Evolutionary conservation across 805 yeast genomes (phyloP), one percentile per base, ranked within the genome.

Genomic region (Sporopachydermia lactativora): DNA sequence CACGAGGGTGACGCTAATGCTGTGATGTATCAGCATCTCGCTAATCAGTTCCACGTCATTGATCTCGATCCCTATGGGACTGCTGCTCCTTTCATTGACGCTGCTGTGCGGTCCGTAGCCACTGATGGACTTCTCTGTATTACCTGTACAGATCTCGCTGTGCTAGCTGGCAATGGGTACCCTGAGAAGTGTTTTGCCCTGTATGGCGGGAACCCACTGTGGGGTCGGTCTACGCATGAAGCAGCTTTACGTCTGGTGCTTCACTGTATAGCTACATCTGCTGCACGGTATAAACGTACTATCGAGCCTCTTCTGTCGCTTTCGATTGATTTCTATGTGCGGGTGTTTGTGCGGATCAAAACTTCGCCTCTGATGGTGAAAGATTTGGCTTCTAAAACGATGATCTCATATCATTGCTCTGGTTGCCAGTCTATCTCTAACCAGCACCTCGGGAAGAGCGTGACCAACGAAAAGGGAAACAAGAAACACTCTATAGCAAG

Each of bases 31-130:
- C 53, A 61, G 43, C 55, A 61, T 52, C 46, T 60, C 60, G 51
- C 53, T 48, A 8, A 54, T 61, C 39, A 59, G 53, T 86, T 80
- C 60, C 95, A 92, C 54, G 82, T 84, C 3, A 75, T 92, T 43
- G 99, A 92, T 60, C 68, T 92, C 40, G 99, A 92, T 59, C 99
- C 99, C 0, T 92, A 92, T 55, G 99, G 99, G 19, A 81, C 96
- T 0, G 98, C 96, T 0, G 75, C 96, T 0, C 98, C 98, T 4
- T 92, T 92, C 55, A 68, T 92, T 18, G 98, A 92, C 57, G 75
- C 92, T 19, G 96, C 97, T 0, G 65, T 92, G 19, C 94, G 85
- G 52, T 65, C 79, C 19, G 71, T 88, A n/a, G 72, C 71, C 39
- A 86, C 88, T 49, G 88, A 79, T 42, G 99, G 97, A 1, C 52